These are phyloP conservation scores for Urtica urens DNA, from an alignment of 306 rosid genomes.

Conservation along the genomic window DNA sequence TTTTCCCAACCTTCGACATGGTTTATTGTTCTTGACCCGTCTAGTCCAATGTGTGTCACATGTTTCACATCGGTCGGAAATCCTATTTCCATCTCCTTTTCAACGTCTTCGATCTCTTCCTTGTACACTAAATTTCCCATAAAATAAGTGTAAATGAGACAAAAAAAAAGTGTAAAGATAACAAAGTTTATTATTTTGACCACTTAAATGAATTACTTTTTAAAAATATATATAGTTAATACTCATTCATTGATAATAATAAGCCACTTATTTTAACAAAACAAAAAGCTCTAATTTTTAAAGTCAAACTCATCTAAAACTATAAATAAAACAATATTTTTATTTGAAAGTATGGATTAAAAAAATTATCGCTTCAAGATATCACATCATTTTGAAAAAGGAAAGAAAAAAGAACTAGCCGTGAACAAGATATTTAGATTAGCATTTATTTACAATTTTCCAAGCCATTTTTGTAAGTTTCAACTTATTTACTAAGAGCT, in stretches of 20 bases:
- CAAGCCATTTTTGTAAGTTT: background rate
- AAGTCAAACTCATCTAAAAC: background rate
- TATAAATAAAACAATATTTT: too few relatives aligned
- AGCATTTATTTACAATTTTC: background rate
- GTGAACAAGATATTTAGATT: too few relatives aligned
- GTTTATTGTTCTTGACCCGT: constrained; percentile 67
- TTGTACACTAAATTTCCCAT: constrained; percentile 31
- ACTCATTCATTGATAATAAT: too few relatives aligned
- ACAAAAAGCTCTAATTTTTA: too few relatives aligned
- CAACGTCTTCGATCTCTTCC: constrained; percentile 19
- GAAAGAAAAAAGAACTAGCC: too few relatives aligned
- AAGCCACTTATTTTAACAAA: too few relatives aligned
- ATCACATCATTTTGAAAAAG: too few relatives aligned
- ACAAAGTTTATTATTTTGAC: too few relatives aligned
- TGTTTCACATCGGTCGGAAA: constrained; percentile 90
- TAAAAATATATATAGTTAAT: background rate
- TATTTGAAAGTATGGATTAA: too few relatives aligned
- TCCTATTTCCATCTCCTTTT: constrained; percentile 74
- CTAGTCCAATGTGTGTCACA: constrained; percentile 83
- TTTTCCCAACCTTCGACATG: constrained; percentile 45
- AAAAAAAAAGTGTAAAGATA: background rate
- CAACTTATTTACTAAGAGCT: background rate
- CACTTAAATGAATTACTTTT: too few relatives aligned
- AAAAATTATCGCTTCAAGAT: too few relatives aligned
- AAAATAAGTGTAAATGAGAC: background rate